phyloP scores from a whole-genome alignment of 2,329 filamentous ascomycete genomes.

The Aspergillus aculeatinus region DNA sequence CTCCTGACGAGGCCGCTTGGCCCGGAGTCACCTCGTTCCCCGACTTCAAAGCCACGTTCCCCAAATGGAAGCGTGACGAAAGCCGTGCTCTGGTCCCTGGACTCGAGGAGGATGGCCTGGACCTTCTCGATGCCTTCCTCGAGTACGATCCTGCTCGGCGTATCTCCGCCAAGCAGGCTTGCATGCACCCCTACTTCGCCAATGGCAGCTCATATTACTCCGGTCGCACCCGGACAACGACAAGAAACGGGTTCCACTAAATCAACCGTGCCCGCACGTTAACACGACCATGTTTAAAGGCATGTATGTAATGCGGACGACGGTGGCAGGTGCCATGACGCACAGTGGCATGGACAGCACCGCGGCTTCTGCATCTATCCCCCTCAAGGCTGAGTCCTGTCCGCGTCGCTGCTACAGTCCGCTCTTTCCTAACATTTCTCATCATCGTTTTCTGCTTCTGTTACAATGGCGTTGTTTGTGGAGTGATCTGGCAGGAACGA shows the following conservation, averaged over 20 bases:
- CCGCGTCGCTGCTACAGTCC: conserved; percentile 10
- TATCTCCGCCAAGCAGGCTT: conserved; percentile 85
- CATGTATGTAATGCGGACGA: conserved; percentile 21
- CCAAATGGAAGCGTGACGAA: conserved; percentile 79
- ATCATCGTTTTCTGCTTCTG: conserved; percentile 21
- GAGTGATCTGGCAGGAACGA: conserved; percentile 35
- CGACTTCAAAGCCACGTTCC: conserved; percentile 89
- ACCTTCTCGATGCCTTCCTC: conserved; percentile 64
- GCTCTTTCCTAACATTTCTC: conserved; percentile 16
- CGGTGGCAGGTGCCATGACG: conserved; percentile 7
- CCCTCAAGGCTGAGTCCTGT: background rate
- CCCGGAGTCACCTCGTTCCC: conserved; percentile 92
- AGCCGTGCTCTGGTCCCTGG: conserved; percentile 65
- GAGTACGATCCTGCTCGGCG: conserved; percentile 84
- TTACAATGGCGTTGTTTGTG: conserved; percentile 30
- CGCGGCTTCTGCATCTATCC: background rate
- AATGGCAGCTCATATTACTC: conserved; percentile 51
- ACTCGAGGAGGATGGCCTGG: conserved; percentile 62
- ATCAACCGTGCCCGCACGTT: conserved; percentile 9
- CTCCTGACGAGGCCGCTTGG: conserved; percentile 78
- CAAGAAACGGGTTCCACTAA: conserved; percentile 41
- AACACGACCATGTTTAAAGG: conserved; percentile 17
- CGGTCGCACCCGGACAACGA: conserved; percentile 35
- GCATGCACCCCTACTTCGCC: conserved; percentile 78
- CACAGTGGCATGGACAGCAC: conserved; percentile 1